Evolutionary conservation across 1,284 basidiomycete genomes (phyloP), one percentile per base, ranked within the genome.

Genomic region (Gymnopus androsaceus): DNA sequence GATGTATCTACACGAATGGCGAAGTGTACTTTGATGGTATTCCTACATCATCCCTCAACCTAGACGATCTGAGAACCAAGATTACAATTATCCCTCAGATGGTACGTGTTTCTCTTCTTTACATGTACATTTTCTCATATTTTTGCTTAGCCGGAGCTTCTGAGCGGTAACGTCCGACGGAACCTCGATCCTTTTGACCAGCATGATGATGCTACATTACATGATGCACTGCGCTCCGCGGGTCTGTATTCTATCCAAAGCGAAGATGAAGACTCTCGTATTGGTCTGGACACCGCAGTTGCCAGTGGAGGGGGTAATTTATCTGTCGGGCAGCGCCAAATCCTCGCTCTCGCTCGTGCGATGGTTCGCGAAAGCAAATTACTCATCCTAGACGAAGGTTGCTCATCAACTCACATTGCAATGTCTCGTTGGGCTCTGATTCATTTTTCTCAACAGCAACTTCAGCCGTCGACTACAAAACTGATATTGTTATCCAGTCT

Each of bases 151-250:
- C 83, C 86, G 2, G 79, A 82, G 53, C 71, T 82, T 4, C 67
- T 83, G n/a, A 75, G 72, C 50, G 81, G 80, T 9, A 76, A 77
- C 0, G 65, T 82, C 5, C 70, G 81, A 5, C 66, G 75, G 27
- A 83, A 83, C 61, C 62, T 83, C 11, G 81, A 83, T 61, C 85
- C 87, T 0, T 88, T 87, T 66, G 75, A 73, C 14, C 74, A 83
- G 62, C 74, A 81, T 61, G 82, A 86, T 47, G 87, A 89, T 62
- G 76, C 78, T 1, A 67, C 66, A 0, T 68, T 80, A 40, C 73
- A 77, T 53, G 65, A 68, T 38, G 74, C 79, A 0, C 65, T 81
- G 3, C 68, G 72, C 28, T 65, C 75, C 12, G 69, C 77, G 0
- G 76, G 77, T 4, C 60, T 80, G 4, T 75, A 69, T 55, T 64